These are phyloP conservation scores for Tribonema minus DNA, from an alignment of 108 stramenopile genomes.

Conservation along the genomic window DNA sequence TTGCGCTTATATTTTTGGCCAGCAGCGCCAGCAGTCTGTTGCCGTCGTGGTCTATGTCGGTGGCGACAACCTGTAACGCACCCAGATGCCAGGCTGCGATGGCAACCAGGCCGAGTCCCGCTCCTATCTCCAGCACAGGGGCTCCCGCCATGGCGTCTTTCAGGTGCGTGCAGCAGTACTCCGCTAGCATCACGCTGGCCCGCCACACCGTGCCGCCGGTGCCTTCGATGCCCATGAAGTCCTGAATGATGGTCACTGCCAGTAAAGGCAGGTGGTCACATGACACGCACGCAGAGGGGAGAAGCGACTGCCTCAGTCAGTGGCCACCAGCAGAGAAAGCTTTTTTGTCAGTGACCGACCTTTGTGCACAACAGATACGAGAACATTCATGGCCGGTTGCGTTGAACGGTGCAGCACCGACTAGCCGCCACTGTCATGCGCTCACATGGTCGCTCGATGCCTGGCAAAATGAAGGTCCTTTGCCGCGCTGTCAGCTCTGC, in stretches of 20 bases:
- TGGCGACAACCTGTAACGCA: constrained; percentile 5
- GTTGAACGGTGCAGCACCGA: no score
- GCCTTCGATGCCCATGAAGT: constrained; percentile 12
- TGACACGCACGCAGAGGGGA: no score
- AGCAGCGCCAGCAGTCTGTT: not conserved
- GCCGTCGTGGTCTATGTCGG: not conserved
- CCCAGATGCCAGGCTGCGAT: constrained; percentile 21
- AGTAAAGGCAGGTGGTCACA: no score
- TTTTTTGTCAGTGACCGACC: no score
- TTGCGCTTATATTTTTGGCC: not conserved
- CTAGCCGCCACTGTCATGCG: no score
- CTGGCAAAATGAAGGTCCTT: no score
- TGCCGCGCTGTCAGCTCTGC: no score
- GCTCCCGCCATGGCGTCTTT: not conserved
- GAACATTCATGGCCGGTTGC: no score
- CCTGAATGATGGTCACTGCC: constrained; percentile 1
- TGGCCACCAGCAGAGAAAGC: no score
- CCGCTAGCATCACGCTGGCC: not conserved
- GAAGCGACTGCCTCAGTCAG: no score
- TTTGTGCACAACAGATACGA: no score
- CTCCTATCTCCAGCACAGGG: constrained; percentile 16
- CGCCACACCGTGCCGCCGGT: constrained; percentile 22
- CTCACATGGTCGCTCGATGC: no score
- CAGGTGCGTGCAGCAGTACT: not conserved
- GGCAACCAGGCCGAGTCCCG: constrained; percentile 9